Evolutionary conservation across 139 green algal species (phyloP).

Genomic region (Picochlorum costavermella): DNA sequence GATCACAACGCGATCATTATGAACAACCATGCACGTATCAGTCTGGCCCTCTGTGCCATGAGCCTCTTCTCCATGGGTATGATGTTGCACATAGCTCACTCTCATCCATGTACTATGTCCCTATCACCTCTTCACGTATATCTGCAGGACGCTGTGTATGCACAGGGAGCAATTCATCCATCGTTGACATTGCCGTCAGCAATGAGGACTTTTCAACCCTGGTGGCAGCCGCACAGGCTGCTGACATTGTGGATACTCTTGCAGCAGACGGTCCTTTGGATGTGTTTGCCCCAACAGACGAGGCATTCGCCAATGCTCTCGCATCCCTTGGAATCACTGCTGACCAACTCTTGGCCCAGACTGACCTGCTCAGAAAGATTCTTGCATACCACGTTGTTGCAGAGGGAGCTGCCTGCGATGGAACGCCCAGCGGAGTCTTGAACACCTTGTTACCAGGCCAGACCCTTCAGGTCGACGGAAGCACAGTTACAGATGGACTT

Average conservation of each 20-base stretch:
- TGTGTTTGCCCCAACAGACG: slow-evolving; percentile 20
- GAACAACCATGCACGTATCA: too few species aligned
- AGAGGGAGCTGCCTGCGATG: not conserved
- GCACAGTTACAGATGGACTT: slow-evolving; percentile 1
- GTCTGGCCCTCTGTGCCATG: too few species aligned
- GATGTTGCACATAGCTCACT: too few species aligned
- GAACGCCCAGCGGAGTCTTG: not conserved
- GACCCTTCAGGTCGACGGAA: not conserved
- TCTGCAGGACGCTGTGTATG: not conserved
- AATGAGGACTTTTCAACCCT: not conserved
- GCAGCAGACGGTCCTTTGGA: slow-evolving; percentile 2
- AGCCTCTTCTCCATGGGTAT: too few species aligned
- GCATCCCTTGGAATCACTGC: slow-evolving; percentile 3
- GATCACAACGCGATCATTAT: too few species aligned
- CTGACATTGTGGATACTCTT: not conserved
- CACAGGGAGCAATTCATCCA: not conserved
- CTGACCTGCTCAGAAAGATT: slow-evolving; percentile 6
- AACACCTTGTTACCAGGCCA: not conserved
- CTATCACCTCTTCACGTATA: too few species aligned
- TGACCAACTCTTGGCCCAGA: slow-evolving; percentile 13
- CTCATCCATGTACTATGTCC: too few species aligned
- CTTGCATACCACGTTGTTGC: slow-evolving; percentile 21
- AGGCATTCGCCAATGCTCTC: slow-evolving; percentile 7
- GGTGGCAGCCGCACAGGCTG: slow-evolving; percentile 1
- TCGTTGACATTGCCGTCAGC: not conserved